A percentile compares a stretch with the other conserved stretches of the same genome.
Conservation (phyloP, 768 basidiomycete species). For the Amanita rubescens region DNA sequence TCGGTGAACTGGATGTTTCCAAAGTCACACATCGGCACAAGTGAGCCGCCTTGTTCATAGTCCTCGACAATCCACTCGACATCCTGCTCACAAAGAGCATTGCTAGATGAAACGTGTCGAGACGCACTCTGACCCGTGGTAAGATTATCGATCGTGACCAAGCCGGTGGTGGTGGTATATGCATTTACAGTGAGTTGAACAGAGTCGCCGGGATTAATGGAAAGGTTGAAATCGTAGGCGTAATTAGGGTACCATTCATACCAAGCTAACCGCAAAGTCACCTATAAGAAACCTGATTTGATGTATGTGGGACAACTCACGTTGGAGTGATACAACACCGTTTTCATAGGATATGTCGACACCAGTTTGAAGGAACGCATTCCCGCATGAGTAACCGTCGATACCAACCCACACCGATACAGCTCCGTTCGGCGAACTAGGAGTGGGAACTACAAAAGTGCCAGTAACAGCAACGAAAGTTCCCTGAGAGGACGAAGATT, state of each 20-base stretch:
- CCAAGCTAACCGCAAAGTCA: neutral
- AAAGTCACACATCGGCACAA: neutral
- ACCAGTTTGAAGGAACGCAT: neutral
- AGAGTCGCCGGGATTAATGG: neutral
- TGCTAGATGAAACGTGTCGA: neutral
- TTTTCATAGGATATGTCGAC: neutral
- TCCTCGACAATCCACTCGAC: slow-evolving; percentile 1
- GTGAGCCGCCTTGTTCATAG: neutral
- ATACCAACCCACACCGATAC: neutral
- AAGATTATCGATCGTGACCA: neutral
- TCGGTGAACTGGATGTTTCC: neutral
- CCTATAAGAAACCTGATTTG: neutral
- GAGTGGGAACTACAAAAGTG: neutral
- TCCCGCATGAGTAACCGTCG: neutral
- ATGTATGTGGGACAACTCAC: neutral
- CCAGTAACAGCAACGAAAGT: neutral
- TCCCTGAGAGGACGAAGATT: neutral
- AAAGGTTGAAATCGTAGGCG: neutral
- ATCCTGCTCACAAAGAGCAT: neutral
- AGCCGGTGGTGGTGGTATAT: neutral
- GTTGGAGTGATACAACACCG: neutral
- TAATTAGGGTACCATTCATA: neutral
- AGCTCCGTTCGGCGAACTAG: neutral
- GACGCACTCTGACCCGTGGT: neutral
- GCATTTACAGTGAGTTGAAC: neutral